Evolutionary conservation across 2,329 filamentous ascomycete species (phyloP), one percentile per base, ranked within the genome.

Genomic region (Neopestalotiopsis rosae): DNA sequence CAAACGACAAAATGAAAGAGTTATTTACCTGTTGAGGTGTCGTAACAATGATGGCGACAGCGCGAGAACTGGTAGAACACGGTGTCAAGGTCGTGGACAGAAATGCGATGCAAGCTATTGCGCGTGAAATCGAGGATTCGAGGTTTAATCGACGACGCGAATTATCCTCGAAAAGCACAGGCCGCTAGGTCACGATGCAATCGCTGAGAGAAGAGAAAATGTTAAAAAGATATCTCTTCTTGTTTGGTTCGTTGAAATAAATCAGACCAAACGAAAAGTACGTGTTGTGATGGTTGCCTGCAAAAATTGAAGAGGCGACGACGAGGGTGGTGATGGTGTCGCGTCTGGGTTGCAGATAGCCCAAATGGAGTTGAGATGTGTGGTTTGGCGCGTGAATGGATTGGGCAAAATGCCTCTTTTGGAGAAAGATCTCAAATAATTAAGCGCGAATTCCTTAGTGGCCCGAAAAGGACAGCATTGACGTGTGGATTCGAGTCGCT

Each of bases 201-300:
- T 59, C 6, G 57, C 14, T 28, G 57, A 14, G 57, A 59, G 24
- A 30, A 59, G 57, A 59, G 57, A 28, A 28, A 34, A 12, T n/a
- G 49, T 17, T n/a, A 12, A 12, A 56, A 56, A 56, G 17, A 24
- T 14, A 12, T 56, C 20, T 59, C 57, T 28, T 30, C 6, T 62
- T 63, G 70, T 71, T 74, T 74, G 74, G 71, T 75, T 71, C 70
- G 70, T 69, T 73, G 72, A 73, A 74, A 69, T 70, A 61, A 74
- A 75, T 72, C 72, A 73, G 71, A 72, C 71, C 72, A 74, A 73
- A 75, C 71, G 64, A 67, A 59, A 49, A 40, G 20, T 30, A 66
- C 7, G 49, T 61, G 45, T 62, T 56, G 59, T 17, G 24, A 45
- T 52, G 17, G 45, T 6, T 52, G 45, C 45, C 14, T 52, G 45